phyloP scores from a whole-genome alignment of 2,329 filamentous ascomycete genomes.

The Sclerotiophoma versabilis region DNA sequence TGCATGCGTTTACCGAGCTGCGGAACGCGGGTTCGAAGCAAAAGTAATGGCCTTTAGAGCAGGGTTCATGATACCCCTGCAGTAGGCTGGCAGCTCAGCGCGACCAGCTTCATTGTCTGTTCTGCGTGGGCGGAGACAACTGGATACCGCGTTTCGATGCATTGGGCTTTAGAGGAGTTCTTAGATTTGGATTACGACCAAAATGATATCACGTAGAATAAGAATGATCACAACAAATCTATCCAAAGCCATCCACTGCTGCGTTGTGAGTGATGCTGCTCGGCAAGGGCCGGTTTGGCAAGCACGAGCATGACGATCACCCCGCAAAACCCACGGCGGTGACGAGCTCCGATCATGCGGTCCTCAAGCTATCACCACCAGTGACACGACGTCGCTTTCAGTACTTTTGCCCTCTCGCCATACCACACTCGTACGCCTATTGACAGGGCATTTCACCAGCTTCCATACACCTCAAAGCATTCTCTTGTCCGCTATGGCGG shows the following conservation, averaged over 20 bases:
- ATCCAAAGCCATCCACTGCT: background rate
- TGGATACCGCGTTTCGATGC: constrained; percentile 46
- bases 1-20: constrained; percentile 39
- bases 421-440: background rate
- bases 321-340: constrained; percentile 14
- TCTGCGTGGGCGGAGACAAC: constrained; percentile 41
- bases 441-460: background rate
- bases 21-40: constrained; percentile 30
- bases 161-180: constrained; percentile 50
- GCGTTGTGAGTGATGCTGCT: background rate
- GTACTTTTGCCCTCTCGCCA: background rate
- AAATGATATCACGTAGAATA: constrained; percentile 43
- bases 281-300: background rate
- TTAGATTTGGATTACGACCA: constrained; percentile 46
- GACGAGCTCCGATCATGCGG: constrained; percentile 4
- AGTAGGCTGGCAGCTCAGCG: constrained; percentile 44
- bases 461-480: background rate
- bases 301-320: constrained; percentile 7
- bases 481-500: constrained; percentile 48
- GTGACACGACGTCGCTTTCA: background rate
- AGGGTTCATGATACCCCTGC: constrained; percentile 41
- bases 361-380: constrained; percentile 1
- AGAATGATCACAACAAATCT: constrained; percentile 6
- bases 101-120: constrained; percentile 44
- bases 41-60: constrained; percentile 43